These are phyloP conservation scores for Salix purpurea DNA, from an alignment of 345 rosid species.

Conservation along the genomic window DNA sequence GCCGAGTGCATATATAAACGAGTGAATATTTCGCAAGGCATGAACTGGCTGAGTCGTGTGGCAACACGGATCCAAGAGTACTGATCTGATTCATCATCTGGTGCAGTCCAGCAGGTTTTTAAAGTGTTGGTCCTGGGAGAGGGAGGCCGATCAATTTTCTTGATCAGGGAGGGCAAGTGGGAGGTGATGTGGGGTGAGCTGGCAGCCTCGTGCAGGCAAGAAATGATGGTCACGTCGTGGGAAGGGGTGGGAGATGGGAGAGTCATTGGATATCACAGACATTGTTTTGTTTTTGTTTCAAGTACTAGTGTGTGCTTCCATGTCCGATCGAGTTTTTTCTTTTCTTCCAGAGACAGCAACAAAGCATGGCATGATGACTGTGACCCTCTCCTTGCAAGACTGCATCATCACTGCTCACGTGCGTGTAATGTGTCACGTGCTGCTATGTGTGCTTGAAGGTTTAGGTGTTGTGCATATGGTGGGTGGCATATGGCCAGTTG, in stretches of 20 bases:
- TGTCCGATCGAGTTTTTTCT: not conserved
- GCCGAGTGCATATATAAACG: not conserved
- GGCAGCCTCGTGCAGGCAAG: constrained; percentile 30
- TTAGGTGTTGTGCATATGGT: not conserved
- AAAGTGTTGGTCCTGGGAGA: not conserved
- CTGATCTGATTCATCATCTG: too few relatives aligned
- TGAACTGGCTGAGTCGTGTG: too few relatives aligned
- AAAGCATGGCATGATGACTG: not conserved
- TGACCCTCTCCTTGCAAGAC: not conserved
- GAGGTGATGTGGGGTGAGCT: constrained; percentile 17
- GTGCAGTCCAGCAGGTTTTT: too few relatives aligned
- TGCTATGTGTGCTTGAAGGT: not conserved
- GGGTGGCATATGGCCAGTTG: not conserved
- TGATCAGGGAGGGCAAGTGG: not conserved
- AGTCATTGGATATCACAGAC: not conserved
- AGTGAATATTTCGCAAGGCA: too few relatives aligned
- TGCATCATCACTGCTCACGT: constrained; percentile 22
- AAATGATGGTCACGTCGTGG: constrained; percentile 34
- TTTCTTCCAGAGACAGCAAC: not conserved
- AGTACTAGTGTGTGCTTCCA: not conserved
- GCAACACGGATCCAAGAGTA: too few relatives aligned
- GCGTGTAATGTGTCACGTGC: constrained; percentile 24
- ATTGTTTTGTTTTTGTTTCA: not conserved
- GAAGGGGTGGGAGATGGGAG: not conserved
- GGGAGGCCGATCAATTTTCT: not conserved